A percentile compares a stretch with the other conserved stretches of the same genome.
These are phyloP conservation scores for Yarrowia yakushimensis DNA, from an alignment of 805 yeast species.

Conservation along the genomic window DNA sequence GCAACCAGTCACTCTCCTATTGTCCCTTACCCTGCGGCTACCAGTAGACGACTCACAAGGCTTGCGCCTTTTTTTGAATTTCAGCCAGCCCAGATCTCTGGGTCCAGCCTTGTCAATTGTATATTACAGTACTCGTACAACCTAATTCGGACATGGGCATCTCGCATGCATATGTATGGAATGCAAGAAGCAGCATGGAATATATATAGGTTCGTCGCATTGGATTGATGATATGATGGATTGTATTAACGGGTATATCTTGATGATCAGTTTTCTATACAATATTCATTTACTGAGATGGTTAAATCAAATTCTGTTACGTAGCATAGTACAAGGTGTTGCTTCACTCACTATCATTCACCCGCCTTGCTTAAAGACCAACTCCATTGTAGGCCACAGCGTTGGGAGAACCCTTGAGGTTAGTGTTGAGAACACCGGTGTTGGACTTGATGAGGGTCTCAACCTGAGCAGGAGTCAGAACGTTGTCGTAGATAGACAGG, in stretches of 20 bases:
- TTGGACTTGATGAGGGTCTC: conserved; percentile 14
- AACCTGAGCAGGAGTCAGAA: not conserved
- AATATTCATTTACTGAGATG: too few relatives aligned
- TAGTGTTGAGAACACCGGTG: not conserved
- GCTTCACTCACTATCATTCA: too few relatives aligned
- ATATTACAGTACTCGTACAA: too few relatives aligned
- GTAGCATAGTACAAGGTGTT: too few relatives aligned
- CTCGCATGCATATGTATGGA: conserved; percentile 6
- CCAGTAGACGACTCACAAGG: too few relatives aligned
- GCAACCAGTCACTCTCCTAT: too few relatives aligned
- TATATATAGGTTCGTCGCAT: too few relatives aligned
- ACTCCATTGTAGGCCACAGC: conserved; percentile 19
- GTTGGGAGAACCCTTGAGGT: not conserved
- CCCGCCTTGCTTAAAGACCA: not conserved
- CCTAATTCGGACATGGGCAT: conserved; percentile 1
- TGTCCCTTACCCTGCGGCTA: too few relatives aligned
- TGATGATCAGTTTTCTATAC: too few relatives aligned
- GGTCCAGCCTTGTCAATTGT: not conserved
- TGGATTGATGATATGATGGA: too few relatives aligned
- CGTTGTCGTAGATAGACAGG: conserved; percentile 4
- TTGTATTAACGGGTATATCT: too few relatives aligned
- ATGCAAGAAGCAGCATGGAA: too few relatives aligned
- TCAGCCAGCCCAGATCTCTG: not conserved
- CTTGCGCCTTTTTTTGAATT: not conserved
- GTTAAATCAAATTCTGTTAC: not conserved